Base-by-base conservation (phyloP, 768 basidiomycete species). In the Sarcomyxa edulis region DNA sequence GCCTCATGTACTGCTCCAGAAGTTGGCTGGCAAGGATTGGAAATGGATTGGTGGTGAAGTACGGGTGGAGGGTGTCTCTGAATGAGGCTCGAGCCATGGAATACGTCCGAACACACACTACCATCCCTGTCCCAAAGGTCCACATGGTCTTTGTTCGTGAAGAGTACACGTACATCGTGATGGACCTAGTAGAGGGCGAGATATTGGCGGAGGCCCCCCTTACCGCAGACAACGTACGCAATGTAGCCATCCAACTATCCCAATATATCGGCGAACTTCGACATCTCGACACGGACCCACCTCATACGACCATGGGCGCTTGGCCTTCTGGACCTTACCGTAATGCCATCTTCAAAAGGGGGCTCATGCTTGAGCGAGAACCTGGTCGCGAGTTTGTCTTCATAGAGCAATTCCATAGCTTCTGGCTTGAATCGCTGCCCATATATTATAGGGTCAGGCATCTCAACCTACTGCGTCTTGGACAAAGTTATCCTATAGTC, bases 41-140 rank as follows among this genome's bases (percentile, higher is more conserved):
- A n/a, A n/a, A n/a, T n/a, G n/a, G n/a, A n/a, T n/a, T n/a, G n/a
- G n/a, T n/a, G n/a, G n/a, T n/a, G n/a, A n/a, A n/a, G n/a, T n/a
- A n/a, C n/a, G n/a, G n/a, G n/a, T n/a, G n/a, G n/a, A n/a, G n/a
- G n/a, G n/a, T n/a, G n/a, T n/a, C n/a, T n/a, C n/a, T n/a, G n/a
- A n/a, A n/a, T 40, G 39, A 48, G 25, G 43, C 47, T 11, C 43
- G 44, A 22, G 38, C 32, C n/a, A 42, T 33, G 32, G 46, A 44
- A 42, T 44, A 43, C 34, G 43, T 45, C 37, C 43, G 43, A 15
- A 35, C 35, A 8, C 32, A 32, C 20, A 48, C 43, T 18, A 28
- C 39, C 14, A 30, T 48, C 47, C 47, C 47, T 11, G 43, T 48
- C n/a, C 39, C 47, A 32, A 41, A 44, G 39, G 31, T 48, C 14